Conservation (phyloP, 2,329 filamentous ascomycete genomes). For the Diaporthe helianthi region DNA sequence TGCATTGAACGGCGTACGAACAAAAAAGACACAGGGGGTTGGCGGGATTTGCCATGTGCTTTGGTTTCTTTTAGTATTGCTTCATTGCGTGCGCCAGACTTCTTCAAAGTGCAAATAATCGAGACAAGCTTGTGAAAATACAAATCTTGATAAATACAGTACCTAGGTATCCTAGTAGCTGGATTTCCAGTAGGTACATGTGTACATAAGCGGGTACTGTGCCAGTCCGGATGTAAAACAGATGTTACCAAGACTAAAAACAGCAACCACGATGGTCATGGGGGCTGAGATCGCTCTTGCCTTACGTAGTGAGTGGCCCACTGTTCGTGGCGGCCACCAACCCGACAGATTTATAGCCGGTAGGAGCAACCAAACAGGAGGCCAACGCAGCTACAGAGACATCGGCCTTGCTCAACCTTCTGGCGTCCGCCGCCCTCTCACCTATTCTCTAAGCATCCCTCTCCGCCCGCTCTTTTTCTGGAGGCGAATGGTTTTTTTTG, state of each 20-base stretch:
- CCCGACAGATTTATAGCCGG: neutral
- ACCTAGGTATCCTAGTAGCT: no score
- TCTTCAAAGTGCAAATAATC: slow-evolving; percentile 2
- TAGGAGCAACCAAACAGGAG: slow-evolving; percentile 4
- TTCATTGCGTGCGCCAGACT: slow-evolving; percentile 19
- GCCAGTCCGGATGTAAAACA: neutral
- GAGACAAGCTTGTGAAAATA: slow-evolving; percentile 14
- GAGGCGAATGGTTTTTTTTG: slow-evolving; percentile 18
- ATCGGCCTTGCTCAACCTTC: neutral
- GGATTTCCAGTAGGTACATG: no score
- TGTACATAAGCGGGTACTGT: neutral
- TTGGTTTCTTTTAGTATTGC: slow-evolving; percentile 30
- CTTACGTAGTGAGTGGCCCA: neutral
- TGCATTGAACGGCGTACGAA: slow-evolving; percentile 56
- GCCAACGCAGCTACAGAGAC: neutral
- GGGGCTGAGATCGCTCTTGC: neutral
- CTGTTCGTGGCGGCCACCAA: neutral
- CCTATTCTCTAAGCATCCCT: slow-evolving; percentile 7
- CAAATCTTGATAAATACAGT: neutral
- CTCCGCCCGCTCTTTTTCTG: slow-evolving; percentile 27
- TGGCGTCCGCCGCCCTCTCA: slow-evolving; percentile 25
- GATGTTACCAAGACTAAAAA: neutral
- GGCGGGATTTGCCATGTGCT: slow-evolving; percentile 36
- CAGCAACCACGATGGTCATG: neutral
- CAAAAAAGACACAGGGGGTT: slow-evolving; percentile 44